A percentile compares a stretch with the other conserved stretches of the same genome.
These are phyloP conservation scores for Ceratobasidium sp. DNA, from an alignment of 1,284 basidiomycete species.

Conservation along the genomic window DNA sequence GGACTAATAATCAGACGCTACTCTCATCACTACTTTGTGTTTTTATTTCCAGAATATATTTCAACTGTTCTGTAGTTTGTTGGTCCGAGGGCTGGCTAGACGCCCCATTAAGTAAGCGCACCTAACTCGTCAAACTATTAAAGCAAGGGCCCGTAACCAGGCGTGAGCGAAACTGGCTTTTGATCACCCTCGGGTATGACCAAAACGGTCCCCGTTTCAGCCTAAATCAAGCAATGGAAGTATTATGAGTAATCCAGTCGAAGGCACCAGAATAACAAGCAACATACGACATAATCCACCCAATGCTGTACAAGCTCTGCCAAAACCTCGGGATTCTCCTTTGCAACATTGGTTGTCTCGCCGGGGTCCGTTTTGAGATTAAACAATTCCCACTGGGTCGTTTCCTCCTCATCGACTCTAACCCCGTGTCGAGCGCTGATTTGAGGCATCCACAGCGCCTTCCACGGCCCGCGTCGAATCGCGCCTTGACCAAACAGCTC, in stretches of 20 bases:
- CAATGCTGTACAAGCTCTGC: conserved; percentile 23
- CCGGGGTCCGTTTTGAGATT: conserved; percentile 16
- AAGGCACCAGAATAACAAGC: neutral
- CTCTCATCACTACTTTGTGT: neutral
- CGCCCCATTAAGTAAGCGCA: no score
- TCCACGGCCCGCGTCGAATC: conserved; percentile 10
- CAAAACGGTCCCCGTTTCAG: conserved; percentile 13
- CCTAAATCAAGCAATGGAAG: neutral
- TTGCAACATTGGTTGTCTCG: conserved; percentile 9
- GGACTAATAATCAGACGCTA: neutral
- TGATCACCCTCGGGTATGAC: neutral
- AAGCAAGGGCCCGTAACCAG: conserved; percentile 8
- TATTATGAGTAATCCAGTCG: neutral
- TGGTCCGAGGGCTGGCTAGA: no score
- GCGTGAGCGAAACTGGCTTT: conserved; percentile 14
- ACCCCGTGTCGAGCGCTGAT: neutral
- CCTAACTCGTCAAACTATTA: no score
- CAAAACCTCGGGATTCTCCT: conserved; percentile 9
- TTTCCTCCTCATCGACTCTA: neutral
- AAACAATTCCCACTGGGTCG: conserved; percentile 17
- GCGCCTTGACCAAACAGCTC: conserved; percentile 17
- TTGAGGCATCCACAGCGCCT: conserved; percentile 22
- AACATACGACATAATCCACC: conserved; percentile 14
- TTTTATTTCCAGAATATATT: neutral
- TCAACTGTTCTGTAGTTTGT: no score